phyloP scores from a whole-genome alignment of 371 early-diverging fungal species.

The Mucor saturninus region DNA sequence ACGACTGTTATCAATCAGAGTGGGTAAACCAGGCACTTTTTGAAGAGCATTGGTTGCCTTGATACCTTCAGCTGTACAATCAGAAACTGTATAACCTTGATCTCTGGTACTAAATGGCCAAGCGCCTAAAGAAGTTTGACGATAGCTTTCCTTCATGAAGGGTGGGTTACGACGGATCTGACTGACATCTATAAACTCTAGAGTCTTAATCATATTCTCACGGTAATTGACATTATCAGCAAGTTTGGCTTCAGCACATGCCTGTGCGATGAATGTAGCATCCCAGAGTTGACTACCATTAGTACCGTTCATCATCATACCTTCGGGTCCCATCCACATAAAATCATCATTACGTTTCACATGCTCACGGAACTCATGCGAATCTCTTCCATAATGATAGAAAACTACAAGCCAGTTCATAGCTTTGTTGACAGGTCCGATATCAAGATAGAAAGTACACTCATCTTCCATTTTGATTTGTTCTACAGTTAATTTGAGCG shows the following conservation, averaged over 20 bases:
- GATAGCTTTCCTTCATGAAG: conserved; percentile 71
- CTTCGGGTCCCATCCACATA: conserved; percentile 89
- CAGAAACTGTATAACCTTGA: conserved; percentile 94
- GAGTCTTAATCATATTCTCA: conserved; percentile 66
- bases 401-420: conserved; percentile 88
- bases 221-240: conserved; percentile 74
- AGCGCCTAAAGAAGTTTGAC: conserved; percentile 88
- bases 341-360: conserved; percentile 78
- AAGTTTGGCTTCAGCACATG: conserved; percentile 64
- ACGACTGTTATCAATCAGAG: conserved; percentile 58
- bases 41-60: conserved; percentile 85
- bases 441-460: conserved; percentile 86
- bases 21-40: conserved; percentile 52
- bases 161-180: conserved; percentile 85
- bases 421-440: conserved; percentile 94
- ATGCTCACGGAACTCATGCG: conserved; percentile 78
- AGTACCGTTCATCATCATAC: conserved; percentile 97
- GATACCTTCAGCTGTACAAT: conserved; percentile 96
- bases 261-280: conserved; percentile 88
- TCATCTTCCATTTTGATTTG: conserved; percentile 90
- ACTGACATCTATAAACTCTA: conserved; percentile 85
- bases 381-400: conserved; percentile 89
- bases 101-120: conserved; percentile 97
- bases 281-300: conserved; percentile 99
- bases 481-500: conserved; percentile 75